These are phyloP conservation scores for Thelonectria olida DNA, from an alignment of 2,329 filamentous ascomycete species.

Conservation along the genomic window DNA sequence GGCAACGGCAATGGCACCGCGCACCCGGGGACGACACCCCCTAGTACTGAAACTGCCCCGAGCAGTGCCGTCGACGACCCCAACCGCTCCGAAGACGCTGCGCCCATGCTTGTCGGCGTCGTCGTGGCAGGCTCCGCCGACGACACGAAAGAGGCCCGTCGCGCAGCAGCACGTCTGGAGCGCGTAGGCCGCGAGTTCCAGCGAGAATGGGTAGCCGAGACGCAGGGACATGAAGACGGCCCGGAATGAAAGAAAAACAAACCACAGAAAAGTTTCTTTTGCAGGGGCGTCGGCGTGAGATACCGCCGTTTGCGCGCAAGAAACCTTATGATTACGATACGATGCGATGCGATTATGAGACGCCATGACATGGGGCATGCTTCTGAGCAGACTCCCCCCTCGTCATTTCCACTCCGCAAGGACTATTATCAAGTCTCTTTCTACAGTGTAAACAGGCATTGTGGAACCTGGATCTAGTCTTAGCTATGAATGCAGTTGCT, in stretches of 20 bases:
- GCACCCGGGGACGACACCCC: conserved; percentile 17
- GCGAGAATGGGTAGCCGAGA: conserved; percentile 56
- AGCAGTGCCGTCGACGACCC: conserved; percentile 27
- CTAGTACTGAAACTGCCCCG: conserved; percentile 21
- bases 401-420: not conserved
- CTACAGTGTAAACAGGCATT: not conserved
- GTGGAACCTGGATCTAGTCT: conserved; percentile 3
- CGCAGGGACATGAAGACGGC: conserved; percentile 36
- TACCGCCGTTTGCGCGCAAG: conserved; percentile 18
- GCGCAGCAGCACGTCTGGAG: conserved; percentile 63
- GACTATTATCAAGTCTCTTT: not conserved
- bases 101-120: conserved; percentile 64
- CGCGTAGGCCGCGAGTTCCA: conserved; percentile 65
- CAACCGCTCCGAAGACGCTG: conserved; percentile 43
- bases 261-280: not conserved
- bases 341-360: conserved; percentile 26
- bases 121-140: conserved; percentile 61
- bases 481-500: not conserved
- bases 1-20: conserved; percentile 18
- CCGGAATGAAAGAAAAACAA: conserved; percentile 33
- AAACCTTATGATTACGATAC: conserved; percentile 38
- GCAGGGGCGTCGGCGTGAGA: not conserved
- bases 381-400: not conserved
- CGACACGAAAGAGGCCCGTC: conserved; percentile 59
- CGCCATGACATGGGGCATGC: conserved; percentile 25